Evolutionary conservation across 208 protist genomes (phyloP).

Genomic region (Lotmaria passim): DNA sequence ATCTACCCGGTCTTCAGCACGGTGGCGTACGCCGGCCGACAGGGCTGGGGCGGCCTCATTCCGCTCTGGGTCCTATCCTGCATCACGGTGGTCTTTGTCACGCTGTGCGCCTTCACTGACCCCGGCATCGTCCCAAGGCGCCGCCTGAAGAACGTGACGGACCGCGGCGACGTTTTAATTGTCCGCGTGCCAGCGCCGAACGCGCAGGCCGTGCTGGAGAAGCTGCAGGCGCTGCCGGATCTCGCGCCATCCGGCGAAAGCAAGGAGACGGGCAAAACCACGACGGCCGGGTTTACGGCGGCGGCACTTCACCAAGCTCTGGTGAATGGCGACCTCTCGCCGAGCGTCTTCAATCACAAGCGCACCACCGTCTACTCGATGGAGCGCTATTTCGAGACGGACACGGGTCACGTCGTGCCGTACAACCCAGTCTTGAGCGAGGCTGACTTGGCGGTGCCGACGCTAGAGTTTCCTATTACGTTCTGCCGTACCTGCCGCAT

Average conservation of each 20-base stretch:
- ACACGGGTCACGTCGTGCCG: conserved; percentile 35
- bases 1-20: conserved; percentile 38
- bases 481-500: conserved; percentile 64
- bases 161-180: conserved; percentile 44
- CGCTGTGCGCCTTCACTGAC: conserved; percentile 45
- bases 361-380: conserved; percentile 35
- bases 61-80: conserved; percentile 35
- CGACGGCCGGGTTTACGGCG: conserved; percentile 1
- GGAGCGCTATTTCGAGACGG: conserved; percentile 47
- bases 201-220: conserved; percentile 40
- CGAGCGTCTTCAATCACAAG: conserved; percentile 37
- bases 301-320: conserved; percentile 26
- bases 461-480: conserved; percentile 46
- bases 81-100: conserved; percentile 30
- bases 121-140: conserved; percentile 59
- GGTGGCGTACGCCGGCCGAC: conserved; percentile 27
- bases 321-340: conserved; percentile 26
- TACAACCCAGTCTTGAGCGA: conserved; percentile 38
- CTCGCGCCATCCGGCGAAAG: not conserved
- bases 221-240: conserved; percentile 25
- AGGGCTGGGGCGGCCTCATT: conserved; percentile 36
- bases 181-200: conserved; percentile 52
- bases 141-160: conserved; percentile 31
- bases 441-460: conserved; percentile 34
- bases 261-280: not conserved